Conservation (phyloP, 352 stramenopile species). For the Blastocystis sp. region DNA sequence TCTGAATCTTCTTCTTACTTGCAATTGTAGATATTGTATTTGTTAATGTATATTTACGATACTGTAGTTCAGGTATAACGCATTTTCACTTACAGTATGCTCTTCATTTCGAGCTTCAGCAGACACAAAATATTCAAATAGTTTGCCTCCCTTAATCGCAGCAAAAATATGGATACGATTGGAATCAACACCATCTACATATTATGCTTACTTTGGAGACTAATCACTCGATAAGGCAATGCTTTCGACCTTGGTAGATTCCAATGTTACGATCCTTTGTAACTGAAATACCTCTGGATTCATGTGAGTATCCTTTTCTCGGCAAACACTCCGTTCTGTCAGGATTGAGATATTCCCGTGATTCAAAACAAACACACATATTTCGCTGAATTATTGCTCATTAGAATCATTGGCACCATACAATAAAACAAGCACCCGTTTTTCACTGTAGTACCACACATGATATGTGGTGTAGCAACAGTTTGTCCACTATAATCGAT, state of each 20-base stretch:
- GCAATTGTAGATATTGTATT: constrained; percentile 58
- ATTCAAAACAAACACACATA: constrained; percentile 20
- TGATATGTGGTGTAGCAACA: constrained; percentile 21
- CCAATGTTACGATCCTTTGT: constrained; percentile 8
- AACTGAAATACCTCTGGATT: constrained; percentile 7
- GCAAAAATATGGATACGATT: background rate
- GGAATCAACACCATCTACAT: constrained; percentile 30
- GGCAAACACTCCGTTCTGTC: background rate
- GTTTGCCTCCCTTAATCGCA: constrained; percentile 41
- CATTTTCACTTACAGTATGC: background rate
- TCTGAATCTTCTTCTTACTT: constrained; percentile 56
- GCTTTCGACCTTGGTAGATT: constrained; percentile 52
- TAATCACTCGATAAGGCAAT: constrained; percentile 45
- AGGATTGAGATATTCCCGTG: background rate
- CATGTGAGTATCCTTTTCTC: constrained; percentile 10
- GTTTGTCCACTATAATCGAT: constrained; percentile 29
- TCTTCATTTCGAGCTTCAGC: constrained; percentile 57
- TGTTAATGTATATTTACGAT: constrained; percentile 19
- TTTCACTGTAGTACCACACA: constrained; percentile 4
- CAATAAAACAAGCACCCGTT: constrained; percentile 56
- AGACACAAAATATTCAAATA: constrained; percentile 31
- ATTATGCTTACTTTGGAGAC: background rate
- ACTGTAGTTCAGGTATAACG: background rate
- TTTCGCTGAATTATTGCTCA: background rate
- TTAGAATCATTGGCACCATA: constrained; percentile 47